Base-by-base conservation (phyloP, 1,139 yeast genomes). In the Yamadazyma oceani region DNA sequence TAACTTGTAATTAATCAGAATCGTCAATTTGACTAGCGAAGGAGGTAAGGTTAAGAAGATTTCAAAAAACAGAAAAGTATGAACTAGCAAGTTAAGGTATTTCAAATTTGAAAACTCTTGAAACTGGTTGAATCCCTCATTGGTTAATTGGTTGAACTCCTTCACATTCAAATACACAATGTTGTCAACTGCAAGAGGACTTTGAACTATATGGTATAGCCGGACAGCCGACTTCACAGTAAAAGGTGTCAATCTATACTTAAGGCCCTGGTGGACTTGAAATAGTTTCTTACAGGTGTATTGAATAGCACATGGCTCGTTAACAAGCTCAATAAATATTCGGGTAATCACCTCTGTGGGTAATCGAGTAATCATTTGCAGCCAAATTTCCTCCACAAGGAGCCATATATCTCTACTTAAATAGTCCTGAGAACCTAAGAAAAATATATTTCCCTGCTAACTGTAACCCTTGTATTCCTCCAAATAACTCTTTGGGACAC, bases 321-420 rank as follows among this genome's bases (percentile, higher is more conserved):
- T 29, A 9, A 29, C 13, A 12, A 29, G 10, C n/a, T 29, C 32
- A 10, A 28, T 8, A 14, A 36, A 32, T 5, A 36, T 24, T 24
- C 15, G 22, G 2, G 23, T 22, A 10, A 36, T 7, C 3, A 36
- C 23, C 13, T 36, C 39, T 4, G 17, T 26, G 2, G 39, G 39
- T 13, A 36, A 23, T 4, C 22, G 26, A 2, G 25, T 12, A 12
- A 36, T 15, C 39, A 36, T 36, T 35, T 35, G 39, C 39, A 36
- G 26, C 39, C 35, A 36, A 27, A 32, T 7, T 14, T 12, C 10
- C 21, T 19, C 21, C 21, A 19, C 21, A 19, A 19, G 8, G 8
- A 6, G 21, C 8, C 21, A 19, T 6, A 19, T 19, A n/a, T n/a
- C n/a, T n/a, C n/a, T n/a, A n/a, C n/a, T n/a, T n/a, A n/a, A n/a